These are phyloP conservation scores for Poteriospumella lacustris DNA, from an alignment of 108 stramenopile species.

Conservation along the genomic window DNA sequence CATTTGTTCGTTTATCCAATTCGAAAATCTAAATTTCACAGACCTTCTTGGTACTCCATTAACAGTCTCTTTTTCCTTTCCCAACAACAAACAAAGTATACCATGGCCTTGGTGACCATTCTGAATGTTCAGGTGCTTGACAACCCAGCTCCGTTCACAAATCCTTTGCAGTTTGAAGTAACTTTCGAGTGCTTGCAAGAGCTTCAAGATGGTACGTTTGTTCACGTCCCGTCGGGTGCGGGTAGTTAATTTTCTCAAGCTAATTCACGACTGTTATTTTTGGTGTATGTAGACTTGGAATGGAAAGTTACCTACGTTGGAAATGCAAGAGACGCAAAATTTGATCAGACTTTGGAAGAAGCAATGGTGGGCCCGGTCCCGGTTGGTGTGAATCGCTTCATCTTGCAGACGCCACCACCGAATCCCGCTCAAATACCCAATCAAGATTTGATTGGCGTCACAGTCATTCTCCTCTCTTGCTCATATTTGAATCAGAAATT, in stretches of 20 bases:
- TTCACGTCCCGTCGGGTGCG: background rate
- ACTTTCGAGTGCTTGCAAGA: constrained; percentile 94
- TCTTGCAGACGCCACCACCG: constrained; percentile 81
- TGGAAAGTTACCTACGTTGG: constrained; percentile 98
- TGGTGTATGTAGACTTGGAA: constrained; percentile 56
- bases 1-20: no score
- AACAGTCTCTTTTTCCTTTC: no score
- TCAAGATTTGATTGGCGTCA: constrained; percentile 88
- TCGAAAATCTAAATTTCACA: no score
- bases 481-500: constrained; percentile 87
- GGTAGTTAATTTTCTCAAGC: background rate
- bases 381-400: constrained; percentile 68
- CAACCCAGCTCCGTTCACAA: constrained; percentile 84
- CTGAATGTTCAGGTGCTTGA: constrained; percentile 73
- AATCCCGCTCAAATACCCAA: constrained; percentile 68
- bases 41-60: no score
- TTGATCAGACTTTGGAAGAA: constrained; percentile 89
- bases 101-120: constrained; percentile 47
- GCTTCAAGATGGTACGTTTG: constrained; percentile 52
- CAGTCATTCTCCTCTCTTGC: constrained; percentile 92
- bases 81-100: no score
- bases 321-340: constrained; percentile 71
- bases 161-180: constrained; percentile 95
- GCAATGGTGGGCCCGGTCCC: constrained; percentile 96
- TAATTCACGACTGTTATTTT: background rate